Percentiles rank a stretch among this genome's conserved stretches.
phyloP scores from a whole-genome alignment of 2,329 filamentous ascomycete species.

The Lithohypha guttulata region DNA sequence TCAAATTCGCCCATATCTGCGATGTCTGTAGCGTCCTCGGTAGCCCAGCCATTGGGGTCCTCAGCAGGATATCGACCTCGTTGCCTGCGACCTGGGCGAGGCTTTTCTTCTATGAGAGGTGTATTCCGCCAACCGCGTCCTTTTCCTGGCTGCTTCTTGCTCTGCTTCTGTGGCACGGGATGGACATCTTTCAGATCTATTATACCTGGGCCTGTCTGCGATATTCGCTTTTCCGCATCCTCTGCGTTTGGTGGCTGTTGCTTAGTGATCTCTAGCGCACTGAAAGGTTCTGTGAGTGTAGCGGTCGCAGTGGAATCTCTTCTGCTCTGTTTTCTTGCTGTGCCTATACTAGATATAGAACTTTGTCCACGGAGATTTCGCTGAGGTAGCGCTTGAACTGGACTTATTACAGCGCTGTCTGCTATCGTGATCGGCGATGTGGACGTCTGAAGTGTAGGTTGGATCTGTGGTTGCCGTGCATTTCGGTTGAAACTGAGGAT shows the following conservation, averaged over 20 bases:
- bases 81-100: conserved; percentile 38
- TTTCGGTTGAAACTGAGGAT: conserved; percentile 57
- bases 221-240: conserved; percentile 31
- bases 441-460: conserved; percentile 13
- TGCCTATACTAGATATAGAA: conserved; percentile 20
- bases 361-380: conserved; percentile 13
- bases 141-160: conserved; percentile 28
- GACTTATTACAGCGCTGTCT: conserved; percentile 21
- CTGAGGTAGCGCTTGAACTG: conserved; percentile 1
- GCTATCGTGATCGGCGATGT: conserved; percentile 25
- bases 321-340: conserved; percentile 17
- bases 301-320: conserved; percentile 27
- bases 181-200: conserved; percentile 27
- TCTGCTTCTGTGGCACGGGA: conserved; percentile 22
- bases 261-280: conserved; percentile 27
- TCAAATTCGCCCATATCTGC: conserved; percentile 92
- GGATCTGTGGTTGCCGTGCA: conserved; percentile 8
- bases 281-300: conserved; percentile 37
- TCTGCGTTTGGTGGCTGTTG: conserved; percentile 7
- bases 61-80: conserved; percentile 37
- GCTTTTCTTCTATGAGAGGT: conserved; percentile 53
- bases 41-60: conserved; percentile 77
- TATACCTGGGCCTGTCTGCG: conserved; percentile 26
- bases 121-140: conserved; percentile 59
- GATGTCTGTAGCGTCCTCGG: conserved; percentile 88